Evolutionary conservation across 208 protist genomes (phyloP).

Genomic region (Trypanosoma melophagium): DNA sequence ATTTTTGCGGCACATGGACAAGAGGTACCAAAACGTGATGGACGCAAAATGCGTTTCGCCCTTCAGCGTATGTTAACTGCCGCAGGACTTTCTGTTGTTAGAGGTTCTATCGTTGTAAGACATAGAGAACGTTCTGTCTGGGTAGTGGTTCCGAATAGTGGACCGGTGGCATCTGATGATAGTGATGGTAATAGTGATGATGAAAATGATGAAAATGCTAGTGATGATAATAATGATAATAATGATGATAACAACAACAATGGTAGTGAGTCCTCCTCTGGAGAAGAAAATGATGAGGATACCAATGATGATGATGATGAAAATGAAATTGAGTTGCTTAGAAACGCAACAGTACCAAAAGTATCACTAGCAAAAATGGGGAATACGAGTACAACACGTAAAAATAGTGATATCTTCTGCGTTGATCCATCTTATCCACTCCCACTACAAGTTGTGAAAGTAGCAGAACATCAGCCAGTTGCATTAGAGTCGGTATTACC

Average conservation of each 20-base stretch:
- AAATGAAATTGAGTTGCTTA: neutral
- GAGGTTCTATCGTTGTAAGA: constrained; percentile 32
- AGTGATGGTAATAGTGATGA: constrained; percentile 6
- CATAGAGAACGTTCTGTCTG: constrained; percentile 26
- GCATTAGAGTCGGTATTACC: constrained; percentile 42
- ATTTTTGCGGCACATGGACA: constrained; percentile 52
- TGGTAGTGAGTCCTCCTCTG: neutral
- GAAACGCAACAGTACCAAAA: too few species aligned
- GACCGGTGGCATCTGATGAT: neutral
- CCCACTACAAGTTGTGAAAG: constrained; percentile 49
- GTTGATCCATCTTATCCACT: constrained; percentile 44
- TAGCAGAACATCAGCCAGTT: constrained; percentile 61
- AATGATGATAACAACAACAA: neutral
- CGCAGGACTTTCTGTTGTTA: constrained; percentile 50
- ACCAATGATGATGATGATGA: neutral
- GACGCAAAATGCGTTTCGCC: constrained; percentile 25
- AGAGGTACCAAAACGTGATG: constrained; percentile 8
- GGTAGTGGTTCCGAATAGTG: constrained; percentile 37
- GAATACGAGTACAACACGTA: constrained; percentile 11
- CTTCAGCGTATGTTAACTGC: constrained; percentile 34
- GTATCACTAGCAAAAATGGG: neutral
- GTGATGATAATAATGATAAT: neutral
- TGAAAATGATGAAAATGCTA: neutral
- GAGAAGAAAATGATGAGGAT: neutral
- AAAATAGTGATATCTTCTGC: constrained; percentile 27